phyloP scores from a whole-genome alignment of 2,329 filamentous ascomycete genomes.

The Niveomyces coronatus region DNA sequence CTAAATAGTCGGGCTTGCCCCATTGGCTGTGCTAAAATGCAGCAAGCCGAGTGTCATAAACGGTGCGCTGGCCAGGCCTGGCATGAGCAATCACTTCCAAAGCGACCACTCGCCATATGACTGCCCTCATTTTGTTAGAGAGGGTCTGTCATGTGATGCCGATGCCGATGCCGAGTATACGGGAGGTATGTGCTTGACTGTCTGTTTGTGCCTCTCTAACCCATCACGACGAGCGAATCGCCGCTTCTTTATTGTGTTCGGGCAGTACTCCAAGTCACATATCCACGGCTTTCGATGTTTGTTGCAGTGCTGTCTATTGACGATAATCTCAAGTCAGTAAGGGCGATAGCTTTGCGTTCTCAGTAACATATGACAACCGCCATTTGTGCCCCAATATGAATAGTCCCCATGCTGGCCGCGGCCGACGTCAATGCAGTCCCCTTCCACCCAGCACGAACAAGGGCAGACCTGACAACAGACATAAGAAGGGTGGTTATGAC shows the following conservation, averaged over 20 bases:
- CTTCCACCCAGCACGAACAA: too few relatives aligned
- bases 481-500: slow-evolving; percentile 5
- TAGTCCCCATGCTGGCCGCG: too few relatives aligned
- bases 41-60: too few relatives aligned
- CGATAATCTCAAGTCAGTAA: too few relatives aligned
- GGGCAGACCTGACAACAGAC: not conserved
- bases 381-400: too few relatives aligned
- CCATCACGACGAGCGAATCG: slow-evolving; percentile 32
- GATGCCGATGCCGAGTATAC: not conserved
- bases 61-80: not conserved
- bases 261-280: slow-evolving; percentile 28
- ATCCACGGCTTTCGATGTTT: slow-evolving; percentile 33
- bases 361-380: too few relatives aligned
- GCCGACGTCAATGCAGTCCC: too few relatives aligned
- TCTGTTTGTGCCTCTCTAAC: slow-evolving; percentile 29
- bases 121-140: not conserved
- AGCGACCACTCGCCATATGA: not conserved
- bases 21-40: too few relatives aligned
- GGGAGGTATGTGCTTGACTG: slow-evolving; percentile 27
- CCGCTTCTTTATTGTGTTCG: slow-evolving; percentile 31
- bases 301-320: slow-evolving; percentile 31
- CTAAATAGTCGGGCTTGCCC: too few relatives aligned
- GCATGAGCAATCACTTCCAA: not conserved
- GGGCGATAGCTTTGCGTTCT: too few relatives aligned
- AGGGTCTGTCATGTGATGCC: not conserved